phyloP scores from a whole-genome alignment of 2,329 filamentous ascomycete genomes.

The Epicoccum sorghinum region DNA sequence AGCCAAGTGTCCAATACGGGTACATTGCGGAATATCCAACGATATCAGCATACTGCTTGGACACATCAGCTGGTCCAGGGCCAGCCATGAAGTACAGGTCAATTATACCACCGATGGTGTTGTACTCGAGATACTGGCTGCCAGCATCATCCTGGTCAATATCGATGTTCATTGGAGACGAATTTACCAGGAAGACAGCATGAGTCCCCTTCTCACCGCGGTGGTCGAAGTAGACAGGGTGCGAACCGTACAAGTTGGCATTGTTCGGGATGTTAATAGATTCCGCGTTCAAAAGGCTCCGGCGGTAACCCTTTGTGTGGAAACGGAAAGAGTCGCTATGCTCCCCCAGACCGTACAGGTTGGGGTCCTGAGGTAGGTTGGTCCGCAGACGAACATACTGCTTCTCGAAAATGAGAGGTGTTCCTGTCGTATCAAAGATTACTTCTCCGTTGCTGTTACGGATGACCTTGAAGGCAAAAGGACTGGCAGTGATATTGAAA shows the following conservation, averaged over 20 bases:
- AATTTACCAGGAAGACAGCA: constrained; percentile 45
- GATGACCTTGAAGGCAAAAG: constrained; percentile 71
- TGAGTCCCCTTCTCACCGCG: constrained; percentile 56
- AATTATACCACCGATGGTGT: constrained; percentile 75
- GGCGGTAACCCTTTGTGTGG: constrained; percentile 69
- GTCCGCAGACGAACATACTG: constrained; percentile 79
- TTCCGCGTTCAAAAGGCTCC: constrained; percentile 74
- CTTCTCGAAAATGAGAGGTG: constrained; percentile 73
- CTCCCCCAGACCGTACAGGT: constrained; percentile 80
- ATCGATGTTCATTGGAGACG: constrained; percentile 69
- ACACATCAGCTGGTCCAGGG: constrained; percentile 53
- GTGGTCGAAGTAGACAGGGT: constrained; percentile 77
- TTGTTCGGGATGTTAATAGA: constrained; percentile 65
- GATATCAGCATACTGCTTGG: constrained; percentile 58
- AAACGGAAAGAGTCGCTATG: constrained; percentile 74
- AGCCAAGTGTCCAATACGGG: constrained; percentile 60
- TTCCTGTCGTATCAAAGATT: constrained; percentile 73
- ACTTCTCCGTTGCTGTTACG: constrained; percentile 63
- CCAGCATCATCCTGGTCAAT: constrained; percentile 66
- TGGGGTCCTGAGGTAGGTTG: constrained; percentile 68
- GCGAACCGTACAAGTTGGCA: constrained; percentile 73
- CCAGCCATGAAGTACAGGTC: constrained; percentile 65
- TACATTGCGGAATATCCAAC: constrained; percentile 57
- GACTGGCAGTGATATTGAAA: constrained; percentile 61
- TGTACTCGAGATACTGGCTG: constrained; percentile 78